Evolutionary conservation across 495 filamentous ascomycete species (phyloP), one percentile per base, ranked within the genome.

Genomic region (Umbilicaria muhlenbergii): DNA sequence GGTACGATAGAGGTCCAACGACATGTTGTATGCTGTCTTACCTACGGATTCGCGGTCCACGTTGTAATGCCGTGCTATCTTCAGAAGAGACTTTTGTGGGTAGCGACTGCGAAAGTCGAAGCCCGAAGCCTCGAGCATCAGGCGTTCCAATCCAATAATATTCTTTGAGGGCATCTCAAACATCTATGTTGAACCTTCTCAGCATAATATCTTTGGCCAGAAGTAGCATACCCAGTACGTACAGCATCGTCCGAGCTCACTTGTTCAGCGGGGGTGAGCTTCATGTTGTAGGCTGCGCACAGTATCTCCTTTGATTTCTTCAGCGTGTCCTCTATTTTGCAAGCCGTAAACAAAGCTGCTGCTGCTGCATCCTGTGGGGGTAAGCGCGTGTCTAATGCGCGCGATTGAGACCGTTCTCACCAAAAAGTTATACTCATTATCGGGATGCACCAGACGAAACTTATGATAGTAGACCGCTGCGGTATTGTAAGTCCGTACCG

Each of bases 321-420:
- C 38, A 96, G 68, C 1, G 91, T 96, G 57, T 98, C 91, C 55
- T 98, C 91, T 36, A 89, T 86, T 61, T 98, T 98, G 72, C 89
- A 95, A 32, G 87, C 87, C 14, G 82, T 80, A 53, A 96, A 89
- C 28, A 98, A 67, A 24, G 84, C 77, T 11, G 91, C 88, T 0
- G 87, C 74, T 3, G 87, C 84, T 4, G 86, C 86, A 58, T 96
- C 91, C 73, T 80, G 41, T 24, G 40, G 11, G 15, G 8, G 15
- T 13, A 16, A 13, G 2, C 28, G 0, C 2, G 24, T 13, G 13
- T 8, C 5, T 2, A 21, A 19, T 16, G 4, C 14, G 10, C 11
- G 6, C 18, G 5, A 19, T 1, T n/a, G 17, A 33, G 32, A 55
- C 24, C 24, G 5, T 10, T 4, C 52, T 36, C 58, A 75, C 71